Conservation (phyloP, 495 filamentous ascomycete genomes). For the Tuber borchii region DNA sequence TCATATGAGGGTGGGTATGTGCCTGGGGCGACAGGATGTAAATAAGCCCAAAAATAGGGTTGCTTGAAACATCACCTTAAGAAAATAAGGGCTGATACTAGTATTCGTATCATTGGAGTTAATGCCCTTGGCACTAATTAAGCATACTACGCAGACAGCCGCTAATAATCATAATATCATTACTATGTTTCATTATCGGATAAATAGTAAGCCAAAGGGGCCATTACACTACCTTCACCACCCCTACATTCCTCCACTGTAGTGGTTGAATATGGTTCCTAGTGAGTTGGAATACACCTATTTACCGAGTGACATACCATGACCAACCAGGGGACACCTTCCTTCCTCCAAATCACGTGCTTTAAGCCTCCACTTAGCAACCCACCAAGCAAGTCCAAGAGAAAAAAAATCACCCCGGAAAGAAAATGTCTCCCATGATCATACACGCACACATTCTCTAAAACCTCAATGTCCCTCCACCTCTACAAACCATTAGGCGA, state of each 20-base stretch:
- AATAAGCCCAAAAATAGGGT: neutral
- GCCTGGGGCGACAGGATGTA: neutral
- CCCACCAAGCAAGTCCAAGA: neutral
- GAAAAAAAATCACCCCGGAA: neutral
- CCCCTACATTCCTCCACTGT: neutral
- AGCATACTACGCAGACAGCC: neutral
- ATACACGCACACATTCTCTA: neutral
- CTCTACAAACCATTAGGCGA: constrained; percentile 43
- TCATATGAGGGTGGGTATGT: neutral
- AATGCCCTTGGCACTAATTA: neutral
- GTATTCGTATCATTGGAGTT: neutral
- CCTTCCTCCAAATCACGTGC: neutral
- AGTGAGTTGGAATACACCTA: neutral
- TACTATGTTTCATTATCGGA: neutral
- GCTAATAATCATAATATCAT: neutral
- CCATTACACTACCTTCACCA: neutral
- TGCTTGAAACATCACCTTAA: neutral
- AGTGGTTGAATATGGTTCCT: neutral
- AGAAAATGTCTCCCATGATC: neutral
- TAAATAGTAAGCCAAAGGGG: neutral
- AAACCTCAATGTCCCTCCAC: constrained; percentile 34
- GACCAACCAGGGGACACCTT: neutral
- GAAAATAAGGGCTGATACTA: neutral
- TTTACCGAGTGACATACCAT: neutral
- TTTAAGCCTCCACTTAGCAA: neutral